Evolutionary conservation across 176 grass and related monocot genomes (phyloP).

Genomic region (Carex kokanica): DNA sequence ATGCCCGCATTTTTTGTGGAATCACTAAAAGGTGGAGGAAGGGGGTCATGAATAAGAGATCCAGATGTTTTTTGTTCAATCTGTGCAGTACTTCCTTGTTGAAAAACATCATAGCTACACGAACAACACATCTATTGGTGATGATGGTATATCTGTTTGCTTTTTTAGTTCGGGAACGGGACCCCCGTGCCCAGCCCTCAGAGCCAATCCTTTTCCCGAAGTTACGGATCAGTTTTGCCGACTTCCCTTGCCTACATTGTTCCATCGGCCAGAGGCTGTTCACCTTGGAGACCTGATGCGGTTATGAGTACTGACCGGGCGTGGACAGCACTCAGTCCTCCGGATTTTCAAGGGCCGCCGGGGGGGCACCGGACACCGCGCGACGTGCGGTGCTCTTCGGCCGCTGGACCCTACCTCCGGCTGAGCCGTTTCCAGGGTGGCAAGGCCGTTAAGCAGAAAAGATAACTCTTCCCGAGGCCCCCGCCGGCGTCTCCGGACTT

Average conservation of each 20-base stretch:
- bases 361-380: slow-evolving; percentile 21
- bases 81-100: no score
- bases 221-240: slow-evolving; percentile 43
- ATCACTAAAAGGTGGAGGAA: no score
- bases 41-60: no score
- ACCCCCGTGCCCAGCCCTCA: slow-evolving; percentile 36
- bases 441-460: slow-evolving; percentile 44
- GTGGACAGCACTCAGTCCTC: slow-evolving; percentile 40
- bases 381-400: slow-evolving; percentile 40
- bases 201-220: slow-evolving; percentile 45
- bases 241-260: slow-evolving; percentile 51
- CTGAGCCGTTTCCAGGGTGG: no score
- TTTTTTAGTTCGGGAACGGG: slow-evolving; percentile 24
- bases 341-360: slow-evolving; percentile 1
- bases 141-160: no score
- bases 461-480: slow-evolving; percentile 54
- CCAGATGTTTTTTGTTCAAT: no score
- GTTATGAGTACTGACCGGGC: slow-evolving; percentile 62
- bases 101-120: no score
- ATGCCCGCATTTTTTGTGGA: no score
- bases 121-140: no score
- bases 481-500: slow-evolving; percentile 41
- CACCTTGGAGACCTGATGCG: slow-evolving; percentile 81
- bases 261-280: slow-evolving; percentile 52
- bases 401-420: no score